phyloP scores from a whole-genome alignment of 2,329 filamentous ascomycete species.

The Nemania serpens region DNA sequence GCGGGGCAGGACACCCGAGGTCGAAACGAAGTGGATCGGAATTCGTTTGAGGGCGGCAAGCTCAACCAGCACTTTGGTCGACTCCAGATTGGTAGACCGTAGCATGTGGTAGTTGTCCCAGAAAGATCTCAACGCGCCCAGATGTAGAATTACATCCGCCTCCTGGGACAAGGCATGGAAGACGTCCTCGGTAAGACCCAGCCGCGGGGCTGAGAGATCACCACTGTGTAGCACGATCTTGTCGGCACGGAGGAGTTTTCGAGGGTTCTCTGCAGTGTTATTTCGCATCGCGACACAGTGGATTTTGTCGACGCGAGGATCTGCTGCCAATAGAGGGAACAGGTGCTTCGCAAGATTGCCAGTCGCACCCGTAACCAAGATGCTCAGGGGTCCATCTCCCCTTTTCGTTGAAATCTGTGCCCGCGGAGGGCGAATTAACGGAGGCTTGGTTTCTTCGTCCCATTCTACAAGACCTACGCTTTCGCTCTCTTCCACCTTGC shows the following conservation, averaged over 20 bases:
- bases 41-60: slow-evolving; percentile 20
- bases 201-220: slow-evolving; percentile 37
- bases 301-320: slow-evolving; percentile 12
- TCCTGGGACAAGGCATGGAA: slow-evolving; percentile 33
- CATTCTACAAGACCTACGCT: slow-evolving; percentile 19
- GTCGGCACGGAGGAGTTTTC: background rate
- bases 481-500: slow-evolving; percentile 1
- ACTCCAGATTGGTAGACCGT: slow-evolving; percentile 30
- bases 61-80: slow-evolving; percentile 35
- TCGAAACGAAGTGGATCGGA: slow-evolving; percentile 24
- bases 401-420: background rate
- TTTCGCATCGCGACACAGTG: slow-evolving; percentile 32
- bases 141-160: slow-evolving; percentile 54
- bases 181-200: slow-evolving; percentile 43
- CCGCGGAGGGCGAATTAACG: background rate
- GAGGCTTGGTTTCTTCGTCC: slow-evolving; percentile 23
- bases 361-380: slow-evolving; percentile 30
- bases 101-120: slow-evolving; percentile 37
- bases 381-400: background rate
- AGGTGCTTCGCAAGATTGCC: slow-evolving; percentile 22
- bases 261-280: background rate
- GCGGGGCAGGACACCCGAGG: background rate
- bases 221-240: slow-evolving; percentile 43
- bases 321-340: slow-evolving; percentile 2
- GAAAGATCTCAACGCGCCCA: slow-evolving; percentile 42